Percentiles rank a stretch among this genome's conserved stretches.
phyloP scores from a whole-genome alignment of 805 yeast genomes.

The Ogataea pignaliae region DNA sequence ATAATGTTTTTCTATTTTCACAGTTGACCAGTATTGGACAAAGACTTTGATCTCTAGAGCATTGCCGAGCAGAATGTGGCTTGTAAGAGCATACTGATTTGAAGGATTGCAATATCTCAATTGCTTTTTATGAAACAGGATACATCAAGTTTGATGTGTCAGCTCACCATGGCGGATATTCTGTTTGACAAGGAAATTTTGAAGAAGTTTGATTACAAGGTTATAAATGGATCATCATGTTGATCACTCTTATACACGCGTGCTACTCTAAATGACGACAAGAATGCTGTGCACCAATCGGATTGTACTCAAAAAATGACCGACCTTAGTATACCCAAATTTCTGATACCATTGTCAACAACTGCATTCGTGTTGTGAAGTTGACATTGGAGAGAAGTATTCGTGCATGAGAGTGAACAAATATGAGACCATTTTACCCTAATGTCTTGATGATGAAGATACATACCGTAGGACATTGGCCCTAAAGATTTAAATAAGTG shows the following conservation, averaged over 20 bases:
- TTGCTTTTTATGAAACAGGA: constrained; percentile 1
- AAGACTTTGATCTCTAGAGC: too few relatives aligned
- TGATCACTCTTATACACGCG: too few relatives aligned
- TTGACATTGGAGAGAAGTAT: too few relatives aligned
- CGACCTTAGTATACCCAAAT: constrained; percentile 23
- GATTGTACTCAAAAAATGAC: constrained; percentile 31
- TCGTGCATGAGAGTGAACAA: too few relatives aligned
- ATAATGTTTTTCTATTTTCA: too few relatives aligned
- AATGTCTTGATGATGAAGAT: too few relatives aligned
- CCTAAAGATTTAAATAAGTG: too few relatives aligned
- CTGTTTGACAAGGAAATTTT: not conserved
- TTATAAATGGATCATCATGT: not conserved
- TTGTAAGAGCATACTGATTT: not conserved
- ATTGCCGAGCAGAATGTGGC: not conserved
- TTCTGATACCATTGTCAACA: constrained; percentile 10
- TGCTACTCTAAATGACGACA: constrained; percentile 26
- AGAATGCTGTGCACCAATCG: constrained; percentile 36
- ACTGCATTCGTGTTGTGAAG: too few relatives aligned
- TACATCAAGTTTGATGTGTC: constrained; percentile 7
- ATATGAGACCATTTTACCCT: too few relatives aligned
- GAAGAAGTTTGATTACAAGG: not conserved
- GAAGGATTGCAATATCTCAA: not conserved
- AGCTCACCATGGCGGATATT: not conserved
- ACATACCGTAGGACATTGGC: too few relatives aligned
- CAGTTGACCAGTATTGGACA: not conserved